Percentiles rank a stretch among this genome's conserved stretches.
Conservation (phyloP, 176 grass and related monocot species). For the Rhynchospora pubera region DNA sequence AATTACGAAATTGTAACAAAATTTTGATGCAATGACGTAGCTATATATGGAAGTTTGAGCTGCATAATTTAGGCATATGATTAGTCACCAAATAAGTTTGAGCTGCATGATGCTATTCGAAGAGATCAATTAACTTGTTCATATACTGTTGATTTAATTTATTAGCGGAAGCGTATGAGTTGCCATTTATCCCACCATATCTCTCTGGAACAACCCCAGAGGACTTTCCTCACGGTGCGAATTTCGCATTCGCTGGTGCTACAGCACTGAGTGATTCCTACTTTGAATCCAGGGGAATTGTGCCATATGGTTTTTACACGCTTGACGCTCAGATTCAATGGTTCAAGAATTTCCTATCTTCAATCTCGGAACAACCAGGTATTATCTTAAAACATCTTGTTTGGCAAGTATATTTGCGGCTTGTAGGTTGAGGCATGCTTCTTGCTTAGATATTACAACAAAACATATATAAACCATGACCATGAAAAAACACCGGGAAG, state of each 20-base stretch:
- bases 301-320: conserved; percentile 32
- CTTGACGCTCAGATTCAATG: conserved; percentile 63
- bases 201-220: conserved; percentile 26
- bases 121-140: background rate
- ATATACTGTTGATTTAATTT: background rate
- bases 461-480: too few relatives aligned
- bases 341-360: conserved; percentile 51
- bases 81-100: too few relatives aligned
- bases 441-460: background rate
- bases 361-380: conserved; percentile 13
- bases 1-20: background rate
- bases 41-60: background rate
- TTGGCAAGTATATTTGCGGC: background rate
- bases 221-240: conserved; percentile 54
- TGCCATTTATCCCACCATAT: conserved; percentile 39
- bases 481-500: too few relatives aligned
- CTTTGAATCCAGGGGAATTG: conserved; percentile 51
- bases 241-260: conserved; percentile 79
- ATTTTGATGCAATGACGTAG: background rate
- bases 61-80: too few relatives aligned
- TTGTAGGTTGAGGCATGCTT: background rate
- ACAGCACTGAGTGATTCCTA: conserved; percentile 52
- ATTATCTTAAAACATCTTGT: background rate
- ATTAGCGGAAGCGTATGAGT: conserved; percentile 23
- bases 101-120: too few relatives aligned